Evolutionary conservation across 192 early-diverging fungal genomes (phyloP).

Genomic region (Podila clonocystis): DNA sequence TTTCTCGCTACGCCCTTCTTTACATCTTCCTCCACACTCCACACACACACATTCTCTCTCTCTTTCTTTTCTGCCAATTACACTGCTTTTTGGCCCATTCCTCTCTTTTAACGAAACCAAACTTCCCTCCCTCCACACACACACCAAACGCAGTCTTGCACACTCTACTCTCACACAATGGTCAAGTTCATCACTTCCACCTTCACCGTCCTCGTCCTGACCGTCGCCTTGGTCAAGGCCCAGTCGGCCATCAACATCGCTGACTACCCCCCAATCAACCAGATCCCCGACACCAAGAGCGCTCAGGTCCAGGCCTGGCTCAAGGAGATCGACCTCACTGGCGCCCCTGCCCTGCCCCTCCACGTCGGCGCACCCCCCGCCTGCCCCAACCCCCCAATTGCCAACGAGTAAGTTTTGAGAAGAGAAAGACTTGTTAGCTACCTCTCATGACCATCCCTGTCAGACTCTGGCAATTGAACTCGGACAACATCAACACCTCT

Average conservation of each 20-base stretch:
- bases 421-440: neutral
- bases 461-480: too few species aligned
- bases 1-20: neutral
- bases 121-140: neutral
- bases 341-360: conserved; percentile 17
- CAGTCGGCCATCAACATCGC: conserved; percentile 25
- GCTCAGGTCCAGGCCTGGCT: conserved; percentile 39
- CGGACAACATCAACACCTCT: too few species aligned
- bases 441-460: neutral
- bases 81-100: conserved; percentile 27
- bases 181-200: conserved; percentile 34
- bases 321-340: conserved; percentile 48
- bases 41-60: neutral
- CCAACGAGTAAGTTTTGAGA: conserved; percentile 18
- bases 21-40: neutral
- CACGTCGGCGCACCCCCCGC: conserved; percentile 20
- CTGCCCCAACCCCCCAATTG: conserved; percentile 14
- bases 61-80: neutral
- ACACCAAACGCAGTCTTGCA: neutral
- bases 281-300: conserved; percentile 16
- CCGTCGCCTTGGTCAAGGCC: conserved; percentile 33
- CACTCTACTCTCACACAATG: conserved; percentile 13
- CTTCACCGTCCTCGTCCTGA: conserved; percentile 31
- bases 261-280: conserved; percentile 30
- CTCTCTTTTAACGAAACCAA: conserved; percentile 47